Conservation (phyloP, 495 filamentous ascomycete genomes). For the Cryomyces minteri region DNA sequence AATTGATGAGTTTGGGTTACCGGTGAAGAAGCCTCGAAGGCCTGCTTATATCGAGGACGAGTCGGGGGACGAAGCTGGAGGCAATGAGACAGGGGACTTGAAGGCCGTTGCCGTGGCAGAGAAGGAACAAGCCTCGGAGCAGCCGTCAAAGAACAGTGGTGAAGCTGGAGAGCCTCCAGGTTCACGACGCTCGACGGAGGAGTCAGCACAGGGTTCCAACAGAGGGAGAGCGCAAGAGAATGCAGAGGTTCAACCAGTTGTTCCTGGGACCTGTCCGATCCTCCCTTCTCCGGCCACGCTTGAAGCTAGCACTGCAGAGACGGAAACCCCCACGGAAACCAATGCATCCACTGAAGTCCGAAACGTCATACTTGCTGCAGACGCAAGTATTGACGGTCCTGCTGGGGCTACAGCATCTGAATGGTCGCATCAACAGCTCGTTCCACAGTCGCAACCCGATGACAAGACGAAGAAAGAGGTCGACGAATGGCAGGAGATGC, state of each 20-base stretch:
- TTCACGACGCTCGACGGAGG: too few species aligned
- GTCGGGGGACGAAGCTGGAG: constrained; percentile 3
- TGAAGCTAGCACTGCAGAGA: too few species aligned
- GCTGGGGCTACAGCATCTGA: constrained; percentile 38
- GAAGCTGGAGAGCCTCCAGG: too few species aligned
- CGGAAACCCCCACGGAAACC: too few species aligned
- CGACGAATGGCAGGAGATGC: constrained; percentile 81
- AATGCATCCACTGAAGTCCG: too few species aligned
- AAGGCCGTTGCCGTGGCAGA: background rate
- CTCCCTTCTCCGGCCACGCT: too few species aligned
- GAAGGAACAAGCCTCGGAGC: background rate
- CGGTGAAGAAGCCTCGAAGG: constrained; percentile 9
- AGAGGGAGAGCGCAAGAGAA: too few species aligned
- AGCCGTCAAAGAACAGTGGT: too few species aligned
- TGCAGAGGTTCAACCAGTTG: too few species aligned
- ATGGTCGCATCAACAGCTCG: constrained; percentile 80
- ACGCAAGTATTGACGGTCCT: background rate
- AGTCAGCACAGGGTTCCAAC: too few species aligned
- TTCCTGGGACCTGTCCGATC: too few species aligned
- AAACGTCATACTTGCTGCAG: background rate
- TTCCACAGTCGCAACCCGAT: constrained; percentile 27
- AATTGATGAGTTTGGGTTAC: constrained; percentile 21
- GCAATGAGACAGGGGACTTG: background rate
- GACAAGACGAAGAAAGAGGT: constrained; percentile 35
- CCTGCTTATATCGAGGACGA: constrained; percentile 4